phyloP scores from a whole-genome alignment of 169 alveolate species.

The Eimeria maxima region DNA sequence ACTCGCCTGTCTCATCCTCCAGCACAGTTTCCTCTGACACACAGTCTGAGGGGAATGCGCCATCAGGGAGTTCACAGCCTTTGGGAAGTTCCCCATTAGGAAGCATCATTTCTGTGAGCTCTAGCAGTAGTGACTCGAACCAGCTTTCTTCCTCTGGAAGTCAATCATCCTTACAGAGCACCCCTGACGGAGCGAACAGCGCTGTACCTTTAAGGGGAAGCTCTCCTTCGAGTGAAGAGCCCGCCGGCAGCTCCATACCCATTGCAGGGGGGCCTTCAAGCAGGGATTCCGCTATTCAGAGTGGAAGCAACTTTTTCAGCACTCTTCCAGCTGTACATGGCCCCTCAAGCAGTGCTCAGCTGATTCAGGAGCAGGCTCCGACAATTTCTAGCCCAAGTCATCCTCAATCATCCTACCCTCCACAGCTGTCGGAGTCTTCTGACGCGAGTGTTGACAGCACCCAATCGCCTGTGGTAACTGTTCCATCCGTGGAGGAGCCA shows the following conservation, averaged over 20 bases:
- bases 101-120: slow-evolving; percentile 14
- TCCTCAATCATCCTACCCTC: not conserved
- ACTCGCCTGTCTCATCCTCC: slow-evolving; percentile 1
- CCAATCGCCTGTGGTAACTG: not conserved
- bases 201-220: not conserved
- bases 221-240: not conserved
- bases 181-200: not conserved
- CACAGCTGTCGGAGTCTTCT: not conserved
- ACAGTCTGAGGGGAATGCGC: not conserved
- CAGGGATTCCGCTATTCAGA: not conserved
- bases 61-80: slow-evolving; percentile 1
- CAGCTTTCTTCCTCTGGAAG: not conserved
- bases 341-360: slow-evolving; percentile 13
- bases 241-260: not conserved
- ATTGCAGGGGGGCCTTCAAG: slow-evolving; percentile 11
- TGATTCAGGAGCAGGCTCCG: not conserved
- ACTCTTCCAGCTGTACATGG: not conserved
- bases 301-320: not conserved
- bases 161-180: not conserved
- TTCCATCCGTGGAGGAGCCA: not conserved
- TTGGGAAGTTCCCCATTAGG: slow-evolving; percentile 28
- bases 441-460: not conserved
- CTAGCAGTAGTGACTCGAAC: slow-evolving; percentile 14
- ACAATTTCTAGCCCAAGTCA: not conserved
- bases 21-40: not conserved